These are phyloP conservation scores for Saxophila tyrrhenica DNA, from an alignment of 495 filamentous ascomycete genomes.

Conservation along the genomic window DNA sequence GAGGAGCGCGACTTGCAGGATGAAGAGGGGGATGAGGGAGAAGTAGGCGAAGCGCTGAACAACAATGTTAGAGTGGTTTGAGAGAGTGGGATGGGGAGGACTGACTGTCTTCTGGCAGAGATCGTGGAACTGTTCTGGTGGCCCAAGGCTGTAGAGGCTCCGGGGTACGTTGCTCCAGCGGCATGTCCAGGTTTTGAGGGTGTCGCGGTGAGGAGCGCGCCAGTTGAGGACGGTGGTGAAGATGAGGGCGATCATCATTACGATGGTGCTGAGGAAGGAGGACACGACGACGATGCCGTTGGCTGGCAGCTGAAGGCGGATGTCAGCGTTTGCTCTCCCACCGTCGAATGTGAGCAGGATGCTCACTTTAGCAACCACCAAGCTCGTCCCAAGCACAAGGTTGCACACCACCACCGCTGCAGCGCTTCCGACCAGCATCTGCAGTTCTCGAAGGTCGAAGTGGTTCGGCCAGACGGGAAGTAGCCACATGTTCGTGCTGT, in stretches of 20 bases:
- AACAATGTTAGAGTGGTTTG: background rate
- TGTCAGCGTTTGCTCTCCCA: background rate
- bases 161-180: conserved; percentile 13
- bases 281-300: conserved; percentile 21
- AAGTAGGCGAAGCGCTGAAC: conserved; percentile 20
- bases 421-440: conserved; percentile 24
- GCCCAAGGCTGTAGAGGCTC: conserved; percentile 2
- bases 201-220: conserved; percentile 24
- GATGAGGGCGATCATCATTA: conserved; percentile 23
- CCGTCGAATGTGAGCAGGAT: background rate
- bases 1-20: conserved; percentile 17
- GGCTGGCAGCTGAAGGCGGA: conserved; percentile 15
- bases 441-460: conserved; percentile 26
- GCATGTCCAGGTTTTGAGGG: conserved; percentile 24
- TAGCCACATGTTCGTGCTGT: conserved; percentile 29
- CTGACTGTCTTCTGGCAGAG: conserved; percentile 18
- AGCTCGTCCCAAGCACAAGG: conserved; percentile 13
- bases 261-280: conserved; percentile 20
- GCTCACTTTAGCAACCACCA: conserved; percentile 22
- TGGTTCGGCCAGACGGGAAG: conserved; percentile 30
- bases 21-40: conserved; percentile 18
- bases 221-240: conserved; percentile 27
- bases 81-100: background rate
- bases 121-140: conserved; percentile 8
- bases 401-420: conserved; percentile 21